Evolutionary conservation across 805 yeast species (phyloP), one percentile per base, ranked within the genome.

Genomic region (Candida easanensis): DNA sequence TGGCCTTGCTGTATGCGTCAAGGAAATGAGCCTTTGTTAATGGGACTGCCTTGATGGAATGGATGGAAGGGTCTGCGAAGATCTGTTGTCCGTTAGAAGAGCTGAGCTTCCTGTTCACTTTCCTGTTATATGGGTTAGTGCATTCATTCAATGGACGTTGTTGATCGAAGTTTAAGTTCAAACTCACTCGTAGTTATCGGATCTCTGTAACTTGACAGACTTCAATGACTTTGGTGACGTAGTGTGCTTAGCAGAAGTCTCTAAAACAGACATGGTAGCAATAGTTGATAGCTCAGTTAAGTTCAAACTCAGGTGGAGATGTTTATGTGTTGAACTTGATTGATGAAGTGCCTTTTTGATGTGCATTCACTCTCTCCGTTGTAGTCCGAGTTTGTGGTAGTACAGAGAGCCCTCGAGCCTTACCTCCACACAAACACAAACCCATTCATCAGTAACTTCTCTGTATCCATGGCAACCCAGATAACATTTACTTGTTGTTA

Each of bases 1-100:
- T 74, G 3, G 81, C 82, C 65, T 71, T 63, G 36, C 71, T 73
- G 53, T 80, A 80, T 2, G 71, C 71, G 49, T 79, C 84, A 26
- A 78, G 57, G 44, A 79, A 80, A 46, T 78, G 78, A 10, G 78
- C 69, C 42, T 63, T 70, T 0, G 82, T 76, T 38, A 71, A 55
- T 0, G 76, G 70, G 9, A 69, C 65, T 11, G 48, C 45, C n/a
- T 22, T 36, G n/a, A 57, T 36, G 0, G 39, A 19, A 2, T 53
- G 32, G 2, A 37, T 33, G 2, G 18, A 40, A 4, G 38, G 22
- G 11, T 37, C 31, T 10, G 54, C 62, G 15, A 48, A 36, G 9
- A 38, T 28, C 1, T n/a, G 36, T 15, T 52, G 54, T 5, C 46
- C 46, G 2, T 38, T 21, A 9, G 41, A 38, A 2, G 38, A 35